These are phyloP conservation scores for Suillus weaverae DNA, from an alignment of 768 basidiomycete genomes.

Conservation along the genomic window DNA sequence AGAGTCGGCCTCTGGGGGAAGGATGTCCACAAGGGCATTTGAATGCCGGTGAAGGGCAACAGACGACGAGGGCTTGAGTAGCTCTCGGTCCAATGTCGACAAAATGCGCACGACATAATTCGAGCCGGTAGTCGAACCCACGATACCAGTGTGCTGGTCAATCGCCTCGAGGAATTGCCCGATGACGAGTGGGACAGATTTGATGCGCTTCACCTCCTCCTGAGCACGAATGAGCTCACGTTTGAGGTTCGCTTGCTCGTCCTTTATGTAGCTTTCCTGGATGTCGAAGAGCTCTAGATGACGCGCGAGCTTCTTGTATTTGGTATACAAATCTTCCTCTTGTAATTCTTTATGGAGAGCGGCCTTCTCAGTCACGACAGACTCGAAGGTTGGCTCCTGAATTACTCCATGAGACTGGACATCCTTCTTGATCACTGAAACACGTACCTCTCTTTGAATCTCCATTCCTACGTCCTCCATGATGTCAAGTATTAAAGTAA, in stretches of 20 bases:
- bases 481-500: slow-evolving; percentile 20
- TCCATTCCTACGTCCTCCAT: slow-evolving; percentile 94
- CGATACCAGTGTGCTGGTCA: slow-evolving; percentile 95
- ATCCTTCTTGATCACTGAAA: not conserved
- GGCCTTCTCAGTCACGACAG: slow-evolving; percentile 86
- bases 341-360: slow-evolving; percentile 85
- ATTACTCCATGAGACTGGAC: slow-evolving; percentile 9
- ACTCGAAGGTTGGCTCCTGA: slow-evolving; percentile 89
- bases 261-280: slow-evolving; percentile 96
- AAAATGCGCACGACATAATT: slow-evolving; percentile 98
- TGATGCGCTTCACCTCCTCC: slow-evolving; percentile 99
- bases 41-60: slow-evolving; percentile 99
- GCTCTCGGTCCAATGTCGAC: slow-evolving; percentile 93
- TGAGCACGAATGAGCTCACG: slow-evolving; percentile 97
- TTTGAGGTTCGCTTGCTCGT: slow-evolving; percentile 97
- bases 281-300: slow-evolving; percentile 95
- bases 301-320: slow-evolving; percentile 94
- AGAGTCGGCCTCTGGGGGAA: slow-evolving; percentile 98
- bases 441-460: slow-evolving; percentile 71
- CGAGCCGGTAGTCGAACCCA: slow-evolving; percentile 95
- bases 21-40: slow-evolving; percentile 96
- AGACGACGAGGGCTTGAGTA: slow-evolving; percentile 95
- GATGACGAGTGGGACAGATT: slow-evolving; percentile 97
- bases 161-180: slow-evolving; percentile 99
- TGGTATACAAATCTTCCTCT: slow-evolving; percentile 91